Conservation (phyloP, 371 early-diverging fungal genomes). For the Encephalitozoon intestinalis region DNA sequence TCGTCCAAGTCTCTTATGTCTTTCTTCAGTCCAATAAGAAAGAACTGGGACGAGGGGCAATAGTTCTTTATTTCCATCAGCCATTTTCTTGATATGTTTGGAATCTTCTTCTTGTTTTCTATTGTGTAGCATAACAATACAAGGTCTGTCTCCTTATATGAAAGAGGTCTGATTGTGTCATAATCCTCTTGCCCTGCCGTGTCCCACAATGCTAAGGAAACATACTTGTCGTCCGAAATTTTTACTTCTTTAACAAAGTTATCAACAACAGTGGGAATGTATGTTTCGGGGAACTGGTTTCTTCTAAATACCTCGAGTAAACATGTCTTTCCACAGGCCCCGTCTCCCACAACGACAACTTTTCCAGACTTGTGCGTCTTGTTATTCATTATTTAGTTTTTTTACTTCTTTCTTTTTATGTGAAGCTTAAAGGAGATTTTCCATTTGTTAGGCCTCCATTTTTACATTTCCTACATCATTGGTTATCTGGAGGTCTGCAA, state of each 20-base stretch:
- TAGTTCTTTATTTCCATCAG: conserved; percentile 61
- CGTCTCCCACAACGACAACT: conserved; percentile 62
- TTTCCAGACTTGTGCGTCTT: conserved; percentile 50
- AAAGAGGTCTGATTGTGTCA: conserved; percentile 61
- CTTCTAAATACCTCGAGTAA: conserved; percentile 62
- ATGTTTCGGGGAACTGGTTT: conserved; percentile 61
- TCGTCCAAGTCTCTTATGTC: conserved; percentile 55
- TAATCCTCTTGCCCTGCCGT: conserved; percentile 63
- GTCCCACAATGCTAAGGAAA: conserved; percentile 62
- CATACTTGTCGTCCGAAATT: conserved; percentile 27
- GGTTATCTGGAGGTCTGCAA: neutral
- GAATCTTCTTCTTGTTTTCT: conserved; percentile 59
- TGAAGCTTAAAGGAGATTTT: conserved; percentile 6
- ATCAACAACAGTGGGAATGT: conserved; percentile 62
- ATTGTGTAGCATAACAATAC: conserved; percentile 62
- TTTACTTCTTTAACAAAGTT: conserved; percentile 60
- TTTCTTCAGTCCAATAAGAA: conserved; percentile 59
- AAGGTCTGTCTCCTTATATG: conserved; percentile 60
- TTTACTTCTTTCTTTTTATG: neutral
- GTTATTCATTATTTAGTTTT: neutral
- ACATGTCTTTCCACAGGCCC: conserved; percentile 63
- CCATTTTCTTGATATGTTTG: conserved; percentile 61
- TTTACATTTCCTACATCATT: neutral
- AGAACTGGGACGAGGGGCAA: conserved; percentile 57
- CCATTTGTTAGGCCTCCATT: neutral